These are phyloP conservation scores for Volvox africanus DNA, from an alignment of 139 green algal species.

Conservation along the genomic window DNA sequence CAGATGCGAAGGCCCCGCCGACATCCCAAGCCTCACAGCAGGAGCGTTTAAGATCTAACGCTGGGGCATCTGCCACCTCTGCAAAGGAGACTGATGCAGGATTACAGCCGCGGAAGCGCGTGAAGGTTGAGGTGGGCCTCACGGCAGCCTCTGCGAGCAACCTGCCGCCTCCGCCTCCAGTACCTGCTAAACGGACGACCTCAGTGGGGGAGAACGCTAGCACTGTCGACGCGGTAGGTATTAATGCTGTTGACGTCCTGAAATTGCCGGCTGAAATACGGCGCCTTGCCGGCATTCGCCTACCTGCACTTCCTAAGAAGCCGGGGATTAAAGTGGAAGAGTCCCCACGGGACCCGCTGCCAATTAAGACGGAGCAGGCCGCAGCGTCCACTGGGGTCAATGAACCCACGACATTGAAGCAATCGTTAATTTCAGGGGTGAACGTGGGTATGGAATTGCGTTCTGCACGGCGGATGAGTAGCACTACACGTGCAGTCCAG, in stretches of 20 bases:
- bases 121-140: constrained; percentile 24
- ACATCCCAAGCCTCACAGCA: neutral
- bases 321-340: constrained; percentile 29
- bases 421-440: neutral
- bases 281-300: constrained; percentile 57
- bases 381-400: neutral
- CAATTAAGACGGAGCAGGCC: neutral
- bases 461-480: neutral
- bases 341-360: neutral
- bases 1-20: neutral
- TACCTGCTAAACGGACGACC: neutral
- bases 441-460: neutral
- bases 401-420: neutral
- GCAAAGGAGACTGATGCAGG: neutral
- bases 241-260: neutral
- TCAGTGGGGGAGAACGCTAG: neutral
- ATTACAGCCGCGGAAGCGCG: constrained; percentile 7
- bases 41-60: neutral
- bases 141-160: neutral
- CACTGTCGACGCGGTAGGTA: neutral
- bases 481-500: neutral
- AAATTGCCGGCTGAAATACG: constrained; percentile 64
- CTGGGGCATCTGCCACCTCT: neutral
- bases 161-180: neutral
- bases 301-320: constrained; percentile 42